phyloP scores from a whole-genome alignment of 495 filamentous ascomycete genomes.

The Rhypophila decipiens region DNA sequence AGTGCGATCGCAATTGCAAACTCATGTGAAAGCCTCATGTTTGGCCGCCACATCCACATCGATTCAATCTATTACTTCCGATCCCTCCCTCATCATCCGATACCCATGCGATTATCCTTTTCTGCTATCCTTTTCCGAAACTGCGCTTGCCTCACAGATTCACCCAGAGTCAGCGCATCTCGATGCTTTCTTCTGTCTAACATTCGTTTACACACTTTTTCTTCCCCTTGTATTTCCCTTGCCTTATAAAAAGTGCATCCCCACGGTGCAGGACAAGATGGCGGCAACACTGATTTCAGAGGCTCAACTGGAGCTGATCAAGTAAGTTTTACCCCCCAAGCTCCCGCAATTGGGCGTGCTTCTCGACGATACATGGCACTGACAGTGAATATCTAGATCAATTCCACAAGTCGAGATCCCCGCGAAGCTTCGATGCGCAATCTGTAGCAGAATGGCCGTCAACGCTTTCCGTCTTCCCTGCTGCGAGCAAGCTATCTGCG shows the following conservation, averaged over 20 bases:
- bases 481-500: conserved; percentile 93
- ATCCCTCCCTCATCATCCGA: too few relatives aligned
- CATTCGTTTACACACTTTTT: neutral
- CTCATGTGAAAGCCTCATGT: too few relatives aligned
- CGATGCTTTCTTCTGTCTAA: conserved; percentile 9
- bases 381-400: conserved; percentile 46
- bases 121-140: too few relatives aligned
- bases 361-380: conserved; percentile 9
- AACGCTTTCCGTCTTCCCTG: conserved; percentile 89
- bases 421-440: conserved; percentile 88
- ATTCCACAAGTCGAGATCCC: conserved; percentile 81
- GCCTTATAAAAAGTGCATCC: conserved; percentile 5
- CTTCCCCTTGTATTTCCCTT: neutral
- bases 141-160: neutral
- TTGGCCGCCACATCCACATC: too few relatives aligned
- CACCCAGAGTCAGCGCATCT: neutral
- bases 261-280: conserved; percentile 16
- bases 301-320: conserved; percentile 31
- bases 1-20: too few relatives aligned
- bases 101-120: too few relatives aligned
- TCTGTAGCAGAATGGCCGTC: conserved; percentile 83
- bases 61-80: too few relatives aligned
- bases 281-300: conserved; percentile 22
- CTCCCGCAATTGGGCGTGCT: neutral
- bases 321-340: conserved; percentile 15